Evolutionary conservation across 768 basidiomycete species (phyloP).

Genomic region (Tephrocybe rancida): DNA sequence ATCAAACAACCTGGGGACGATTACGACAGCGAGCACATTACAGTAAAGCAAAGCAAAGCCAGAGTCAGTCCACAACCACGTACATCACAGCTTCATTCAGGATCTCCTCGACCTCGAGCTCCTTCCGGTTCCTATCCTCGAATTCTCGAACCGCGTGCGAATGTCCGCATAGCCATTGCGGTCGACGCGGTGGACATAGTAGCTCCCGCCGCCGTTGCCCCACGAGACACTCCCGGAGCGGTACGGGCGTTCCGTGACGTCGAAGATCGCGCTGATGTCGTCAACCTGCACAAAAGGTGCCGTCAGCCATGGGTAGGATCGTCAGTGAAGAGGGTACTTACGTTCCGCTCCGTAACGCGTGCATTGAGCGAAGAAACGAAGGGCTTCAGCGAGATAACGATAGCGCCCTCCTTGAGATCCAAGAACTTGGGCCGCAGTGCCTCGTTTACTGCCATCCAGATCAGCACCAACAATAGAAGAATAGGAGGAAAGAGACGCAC

Average conservation of each 20-base stretch:
- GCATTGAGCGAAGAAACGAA: conserved; percentile 76
- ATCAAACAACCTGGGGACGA: not conserved
- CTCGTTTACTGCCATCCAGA: conserved; percentile 69
- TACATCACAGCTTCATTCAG: conserved; percentile 6
- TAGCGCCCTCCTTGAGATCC: conserved; percentile 91
- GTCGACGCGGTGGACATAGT: conserved; percentile 79
- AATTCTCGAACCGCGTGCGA: conserved; percentile 56
- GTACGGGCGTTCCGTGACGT: conserved; percentile 69
- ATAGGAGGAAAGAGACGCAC: conserved; percentile 45
- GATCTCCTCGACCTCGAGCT: conserved; percentile 33
- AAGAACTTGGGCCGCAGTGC: conserved; percentile 86
- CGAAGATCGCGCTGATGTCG: conserved; percentile 83
- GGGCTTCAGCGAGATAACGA: conserved; percentile 85
- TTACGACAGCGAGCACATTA: not conserved
- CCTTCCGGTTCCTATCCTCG: conserved; percentile 32
- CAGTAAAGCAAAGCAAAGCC: not conserved
- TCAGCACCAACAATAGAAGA: conserved; percentile 5
- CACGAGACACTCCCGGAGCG: conserved; percentile 80
- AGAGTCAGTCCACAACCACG: too few relatives aligned
- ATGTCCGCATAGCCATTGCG: conserved; percentile 68
- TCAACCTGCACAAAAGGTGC: conserved; percentile 48
- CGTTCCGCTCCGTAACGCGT: conserved; percentile 84
- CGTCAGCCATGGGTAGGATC: not conserved
- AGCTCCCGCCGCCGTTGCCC: conserved; percentile 70
- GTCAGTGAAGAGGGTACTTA: conserved; percentile 31